Evolutionary conservation across 78 protist species (phyloP).

Genomic region (Dictyostelium firmibasis): DNA sequence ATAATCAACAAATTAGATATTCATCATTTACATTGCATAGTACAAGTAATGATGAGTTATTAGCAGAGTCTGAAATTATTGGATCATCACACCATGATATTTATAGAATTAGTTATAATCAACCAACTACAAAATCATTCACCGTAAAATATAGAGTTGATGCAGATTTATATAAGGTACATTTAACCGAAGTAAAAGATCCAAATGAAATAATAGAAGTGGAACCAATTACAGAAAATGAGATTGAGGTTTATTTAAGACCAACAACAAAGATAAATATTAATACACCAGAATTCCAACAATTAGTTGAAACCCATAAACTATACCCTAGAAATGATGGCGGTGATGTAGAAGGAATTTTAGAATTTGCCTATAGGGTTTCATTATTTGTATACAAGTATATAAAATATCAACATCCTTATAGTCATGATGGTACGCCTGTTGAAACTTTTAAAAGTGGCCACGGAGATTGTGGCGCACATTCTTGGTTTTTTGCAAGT

Average conservation of each 20-base stretch:
- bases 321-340: neutral
- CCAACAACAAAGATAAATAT: neutral
- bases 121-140: neutral
- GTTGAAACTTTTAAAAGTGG: neutral
- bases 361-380: conserved; percentile 6
- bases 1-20: neutral
- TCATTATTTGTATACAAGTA: neutral
- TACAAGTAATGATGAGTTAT: neutral
- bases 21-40: neutral
- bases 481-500: neutral
- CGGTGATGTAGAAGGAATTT: neutral
- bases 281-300: neutral
- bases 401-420: neutral
- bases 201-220: neutral
- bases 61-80: neutral
- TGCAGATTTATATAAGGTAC: neutral
- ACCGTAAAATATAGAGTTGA: neutral
- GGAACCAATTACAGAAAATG: conserved; percentile 1
- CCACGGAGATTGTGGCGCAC: conserved; percentile 22
- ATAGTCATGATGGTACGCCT: neutral
- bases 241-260: neutral
- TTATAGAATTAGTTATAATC: neutral
- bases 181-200: neutral
- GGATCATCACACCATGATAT: neutral
- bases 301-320: neutral